Base-by-base conservation (phyloP, 768 basidiomycete genomes). In the Pulveroboletus sp. region DNA sequence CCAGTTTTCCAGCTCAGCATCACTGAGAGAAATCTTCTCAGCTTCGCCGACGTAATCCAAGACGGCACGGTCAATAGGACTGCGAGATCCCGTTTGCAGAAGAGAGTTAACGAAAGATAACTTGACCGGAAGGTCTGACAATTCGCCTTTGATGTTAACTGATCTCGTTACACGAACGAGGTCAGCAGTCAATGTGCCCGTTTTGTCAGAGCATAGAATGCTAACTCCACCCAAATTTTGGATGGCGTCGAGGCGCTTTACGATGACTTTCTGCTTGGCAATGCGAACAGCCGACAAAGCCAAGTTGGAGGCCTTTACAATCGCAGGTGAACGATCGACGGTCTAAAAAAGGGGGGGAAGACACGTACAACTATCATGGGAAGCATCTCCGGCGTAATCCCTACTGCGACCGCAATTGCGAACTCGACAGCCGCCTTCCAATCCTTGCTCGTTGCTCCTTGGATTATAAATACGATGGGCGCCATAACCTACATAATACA, bases 191-290 rank as follows among this genome's bases (percentile, higher is more conserved):
- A 80, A 61, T 14, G 83, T 85, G 24, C 83, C 83, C 1, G 83
- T 85, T 64, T 84, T 84, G 63, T 85, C 83, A 21, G 79, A 81
- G 61, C 82, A 84, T 46, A 76, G 61, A 43, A 75, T 59, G 47
- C 67, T 70, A 26, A 84, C 80, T 8, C 75, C 79, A 10, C 81
- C 79, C 36, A 85, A 61, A 43, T 76, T 80, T 59, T 84, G 82
- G 53, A 84, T 71, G 13, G 82, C 81, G 55, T 83, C 81, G 53
- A 85, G 74, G 46, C 79, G 75, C 31, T 81, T 73, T 14, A 83
- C 80, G 49, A 85, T 76, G 31, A 83, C 83, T 53, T 83, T 75
- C 58, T 81, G 70, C 39, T 65, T 71, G 3, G 79, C 80, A 62
- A 83, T 79, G 46, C 76, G 74, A 44, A 73, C 69, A 2, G 79